Percentiles rank a stretch among this genome's conserved stretches.
phyloP scores from a whole-genome alignment of 2,329 filamentous ascomycete genomes.

The Trichoderma semiorbis region DNA sequence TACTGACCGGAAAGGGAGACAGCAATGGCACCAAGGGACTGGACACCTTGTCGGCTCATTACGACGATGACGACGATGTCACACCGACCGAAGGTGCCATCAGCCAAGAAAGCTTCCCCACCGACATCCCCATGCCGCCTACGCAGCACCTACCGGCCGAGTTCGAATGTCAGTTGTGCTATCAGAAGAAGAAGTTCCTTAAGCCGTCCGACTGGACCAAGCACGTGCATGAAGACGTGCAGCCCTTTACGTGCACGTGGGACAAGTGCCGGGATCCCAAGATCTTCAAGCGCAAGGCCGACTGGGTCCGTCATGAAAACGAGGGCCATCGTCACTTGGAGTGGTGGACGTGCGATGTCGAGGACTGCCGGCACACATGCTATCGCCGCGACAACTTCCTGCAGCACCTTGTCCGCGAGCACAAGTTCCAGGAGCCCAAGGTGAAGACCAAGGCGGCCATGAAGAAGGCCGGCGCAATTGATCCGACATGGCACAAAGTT shows the following conservation, averaged over 20 bases:
- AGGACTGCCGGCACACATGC: conserved; percentile 77
- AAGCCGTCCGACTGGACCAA: conserved; percentile 98
- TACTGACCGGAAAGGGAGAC: conserved; percentile 55
- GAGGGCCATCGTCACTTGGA: conserved; percentile 86
- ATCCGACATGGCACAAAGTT: conserved; percentile 73
- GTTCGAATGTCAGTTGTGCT: conserved; percentile 88
- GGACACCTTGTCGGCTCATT: conserved; percentile 54
- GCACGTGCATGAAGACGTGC: conserved; percentile 89
- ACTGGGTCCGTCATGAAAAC: conserved; percentile 93
- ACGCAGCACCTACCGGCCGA: conserved; percentile 74
- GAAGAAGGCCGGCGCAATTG: conserved; percentile 54
- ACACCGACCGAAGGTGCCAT: conserved; percentile 67
- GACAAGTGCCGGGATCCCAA: conserved; percentile 78
- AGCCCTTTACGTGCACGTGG: conserved; percentile 92
- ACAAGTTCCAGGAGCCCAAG: conserved; percentile 81
- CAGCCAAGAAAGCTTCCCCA: conserved; percentile 70
- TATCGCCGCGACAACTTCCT: conserved; percentile 90
- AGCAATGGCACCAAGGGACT: conserved; percentile 35
- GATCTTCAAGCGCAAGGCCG: conserved; percentile 91
- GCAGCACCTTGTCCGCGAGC: conserved; percentile 86
- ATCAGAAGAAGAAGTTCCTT: conserved; percentile 76
- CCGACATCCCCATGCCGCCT: conserved; percentile 77
- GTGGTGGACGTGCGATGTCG: conserved; percentile 82
- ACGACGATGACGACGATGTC: conserved; percentile 58
- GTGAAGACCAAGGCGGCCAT: conserved; percentile 68